Evolutionary conservation across 768 basidiomycete genomes (phyloP), one percentile per base, ranked within the genome.

Genomic region (Mycena vitilis): DNA sequence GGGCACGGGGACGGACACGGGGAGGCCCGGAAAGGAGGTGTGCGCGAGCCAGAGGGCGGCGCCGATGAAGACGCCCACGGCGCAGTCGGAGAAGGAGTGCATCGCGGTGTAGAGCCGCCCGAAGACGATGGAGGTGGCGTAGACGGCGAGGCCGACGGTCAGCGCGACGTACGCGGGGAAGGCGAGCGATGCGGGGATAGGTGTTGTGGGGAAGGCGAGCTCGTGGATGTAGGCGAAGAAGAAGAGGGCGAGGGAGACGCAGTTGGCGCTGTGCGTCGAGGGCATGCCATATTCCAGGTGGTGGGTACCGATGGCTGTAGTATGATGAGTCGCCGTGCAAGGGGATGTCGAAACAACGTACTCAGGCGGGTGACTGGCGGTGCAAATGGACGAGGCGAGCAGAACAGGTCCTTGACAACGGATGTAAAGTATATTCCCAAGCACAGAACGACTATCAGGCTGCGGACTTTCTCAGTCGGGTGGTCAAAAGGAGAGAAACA

Each of bases 271-370:
- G 74, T 99, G 97, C 0, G 96, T 98, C 0, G 95, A 97, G 0
- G 96, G 96, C 75, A 98, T 97, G 25, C 97, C 97, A 73, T 97
- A 97, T 81, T 97, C 95, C 4, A 94, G 85, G 72, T 95, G 93
- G 74, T 94, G 93, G 1, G 82, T 86, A 16, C 93, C 91, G 59
- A 95, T 90, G 6, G 90, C 92, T 94, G 71, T 2, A 47, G 44
- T 30, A 30, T 5, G 40, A 40, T 13, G 63, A 45, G 55, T 45
- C 36, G 60, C 52, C 23, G 25, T 16, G 30, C 25, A 42, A 15
- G 8, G 30, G 44, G 15, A 44, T 55, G 47, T 49, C 30, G 22
- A 22, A 23, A 73, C 11, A 42, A 70, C 91, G 72, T 73, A 96
- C 95, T 92, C 8, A 97, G 82, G 59, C 97, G 88, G n/a, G 90